Evolutionary conservation across 192 early-diverging fungal species (phyloP).

Genomic region (Gaertneriomyces semiglobifer): DNA sequence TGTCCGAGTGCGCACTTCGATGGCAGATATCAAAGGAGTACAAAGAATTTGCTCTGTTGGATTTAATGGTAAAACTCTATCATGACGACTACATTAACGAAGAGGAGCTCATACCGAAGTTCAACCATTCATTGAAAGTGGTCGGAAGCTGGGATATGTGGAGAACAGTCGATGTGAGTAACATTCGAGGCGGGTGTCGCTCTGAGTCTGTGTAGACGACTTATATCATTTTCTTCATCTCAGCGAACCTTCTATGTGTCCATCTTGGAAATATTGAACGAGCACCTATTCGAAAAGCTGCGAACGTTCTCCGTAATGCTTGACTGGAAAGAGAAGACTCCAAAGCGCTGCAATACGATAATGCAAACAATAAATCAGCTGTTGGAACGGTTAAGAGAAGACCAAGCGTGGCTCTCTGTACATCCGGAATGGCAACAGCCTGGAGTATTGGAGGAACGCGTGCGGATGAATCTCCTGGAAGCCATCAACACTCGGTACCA

Average conservation of each 20-base stretch:
- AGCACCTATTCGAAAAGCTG: conserved; percentile 8
- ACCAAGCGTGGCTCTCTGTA: conserved; percentile 7
- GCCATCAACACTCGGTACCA: conserved; percentile 26
- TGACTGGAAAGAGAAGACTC: conserved; percentile 27
- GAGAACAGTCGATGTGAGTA: conserved; percentile 10
- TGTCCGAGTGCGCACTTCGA: conserved; percentile 65
- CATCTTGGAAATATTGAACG: conserved; percentile 13
- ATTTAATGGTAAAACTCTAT: conserved; percentile 27
- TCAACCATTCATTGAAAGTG: conserved; percentile 14
- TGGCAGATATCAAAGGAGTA: conserved; percentile 60
- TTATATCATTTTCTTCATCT: not conserved
- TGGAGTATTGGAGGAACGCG: conserved; percentile 19
- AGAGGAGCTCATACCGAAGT: conserved; percentile 31
- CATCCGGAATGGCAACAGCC: conserved; percentile 22
- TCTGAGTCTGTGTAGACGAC: no score
- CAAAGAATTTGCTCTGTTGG: conserved; percentile 35
- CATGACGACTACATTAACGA: conserved; percentile 7
- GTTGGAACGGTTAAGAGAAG: conserved; percentile 14
- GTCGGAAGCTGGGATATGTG: not conserved
- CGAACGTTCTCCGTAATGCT: conserved; percentile 22
- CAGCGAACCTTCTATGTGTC: conserved; percentile 25
- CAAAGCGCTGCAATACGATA: conserved; percentile 17
- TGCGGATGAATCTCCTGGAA: conserved; percentile 22
- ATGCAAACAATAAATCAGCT: conserved; percentile 23
- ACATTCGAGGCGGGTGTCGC: no score